A percentile compares a stretch with the other conserved stretches of the same genome.
phyloP scores from a whole-genome alignment of 225 moss, liverwort and hornwort species.

The Pleurozium schreberi region DNA sequence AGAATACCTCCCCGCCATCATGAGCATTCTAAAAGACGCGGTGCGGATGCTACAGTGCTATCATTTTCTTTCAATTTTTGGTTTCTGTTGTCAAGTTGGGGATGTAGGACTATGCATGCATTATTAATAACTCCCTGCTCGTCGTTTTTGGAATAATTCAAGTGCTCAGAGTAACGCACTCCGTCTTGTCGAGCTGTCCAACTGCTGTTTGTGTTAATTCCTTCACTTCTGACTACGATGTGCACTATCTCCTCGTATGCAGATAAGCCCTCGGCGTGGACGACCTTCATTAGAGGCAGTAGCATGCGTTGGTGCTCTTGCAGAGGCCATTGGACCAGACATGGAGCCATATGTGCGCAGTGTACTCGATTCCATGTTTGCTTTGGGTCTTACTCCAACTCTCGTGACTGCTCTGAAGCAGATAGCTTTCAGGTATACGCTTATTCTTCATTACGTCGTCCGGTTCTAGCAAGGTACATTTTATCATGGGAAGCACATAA shows the following conservation, averaged over 20 bases:
- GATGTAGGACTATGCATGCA: not conserved
- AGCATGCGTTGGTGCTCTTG: constrained; percentile 87
- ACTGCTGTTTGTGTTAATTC: not conserved
- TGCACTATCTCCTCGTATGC: not conserved
- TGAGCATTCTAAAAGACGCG: constrained; percentile 67
- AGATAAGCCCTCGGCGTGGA: constrained; percentile 84
- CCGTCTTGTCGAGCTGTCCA: not conserved
- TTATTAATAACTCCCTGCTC: not conserved
- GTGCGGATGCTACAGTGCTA: constrained; percentile 20
- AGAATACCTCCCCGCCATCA: constrained; percentile 46
- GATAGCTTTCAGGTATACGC: constrained; percentile 69
- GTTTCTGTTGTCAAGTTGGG: not conserved
- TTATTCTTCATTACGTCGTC: not conserved
- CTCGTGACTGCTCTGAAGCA: constrained; percentile 64
- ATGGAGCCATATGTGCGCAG: constrained; percentile 68
- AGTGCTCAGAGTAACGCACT: not conserved
- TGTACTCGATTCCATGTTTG: constrained; percentile 83
- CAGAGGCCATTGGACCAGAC: constrained; percentile 66
- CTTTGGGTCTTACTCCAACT: constrained; percentile 50
- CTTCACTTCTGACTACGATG: not conserved
- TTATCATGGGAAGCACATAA: not conserved
- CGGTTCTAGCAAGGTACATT: not conserved
- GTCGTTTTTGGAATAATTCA: not conserved
- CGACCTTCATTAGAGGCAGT: constrained; percentile 71
- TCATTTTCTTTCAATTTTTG: not conserved